Percentiles rank a stretch among this genome's conserved stretches.
Evolutionary conservation across 495 filamentous ascomycete genomes (phyloP).

Genomic region (Cercophora samala): DNA sequence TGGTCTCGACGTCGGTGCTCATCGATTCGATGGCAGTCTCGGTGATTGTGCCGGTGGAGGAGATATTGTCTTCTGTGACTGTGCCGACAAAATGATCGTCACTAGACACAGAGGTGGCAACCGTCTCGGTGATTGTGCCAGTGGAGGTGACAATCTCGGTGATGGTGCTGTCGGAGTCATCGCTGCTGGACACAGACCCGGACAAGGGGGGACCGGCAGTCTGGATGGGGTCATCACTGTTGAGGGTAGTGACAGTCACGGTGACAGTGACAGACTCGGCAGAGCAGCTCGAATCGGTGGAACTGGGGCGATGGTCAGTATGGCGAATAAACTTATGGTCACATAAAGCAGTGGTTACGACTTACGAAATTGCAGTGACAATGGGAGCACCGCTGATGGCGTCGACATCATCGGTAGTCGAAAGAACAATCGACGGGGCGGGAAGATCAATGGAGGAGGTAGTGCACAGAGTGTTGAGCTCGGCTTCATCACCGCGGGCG

Average conservation of each 20-base stretch:
- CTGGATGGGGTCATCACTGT: not conserved
- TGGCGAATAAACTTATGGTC: not conserved
- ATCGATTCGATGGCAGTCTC: not conserved
- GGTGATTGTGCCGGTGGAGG: not conserved
- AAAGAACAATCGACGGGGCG: not conserved
- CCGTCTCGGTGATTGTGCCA: not conserved
- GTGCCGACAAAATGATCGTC: not conserved
- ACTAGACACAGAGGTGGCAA: not conserved
- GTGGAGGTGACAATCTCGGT: not conserved
- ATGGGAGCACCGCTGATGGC: not conserved
- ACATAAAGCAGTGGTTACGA: not conserved
- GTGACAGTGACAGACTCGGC: constrained; percentile 7
- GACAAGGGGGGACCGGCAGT: not conserved
- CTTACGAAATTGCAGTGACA: not conserved
- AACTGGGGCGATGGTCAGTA: not conserved
- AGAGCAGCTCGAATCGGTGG: not conserved
- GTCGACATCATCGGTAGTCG: not conserved
- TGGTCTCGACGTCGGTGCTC: not conserved
- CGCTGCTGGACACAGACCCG: not conserved
- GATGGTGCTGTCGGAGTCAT: not conserved
- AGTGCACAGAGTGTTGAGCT: not conserved
- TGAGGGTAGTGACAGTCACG: constrained; percentile 11
- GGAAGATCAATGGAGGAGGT: not conserved
- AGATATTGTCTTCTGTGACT: not conserved
- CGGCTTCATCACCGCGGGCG: not conserved